phyloP scores from a whole-genome alignment of 1,284 basidiomycete species.

The Marasmius tenuissimus region DNA sequence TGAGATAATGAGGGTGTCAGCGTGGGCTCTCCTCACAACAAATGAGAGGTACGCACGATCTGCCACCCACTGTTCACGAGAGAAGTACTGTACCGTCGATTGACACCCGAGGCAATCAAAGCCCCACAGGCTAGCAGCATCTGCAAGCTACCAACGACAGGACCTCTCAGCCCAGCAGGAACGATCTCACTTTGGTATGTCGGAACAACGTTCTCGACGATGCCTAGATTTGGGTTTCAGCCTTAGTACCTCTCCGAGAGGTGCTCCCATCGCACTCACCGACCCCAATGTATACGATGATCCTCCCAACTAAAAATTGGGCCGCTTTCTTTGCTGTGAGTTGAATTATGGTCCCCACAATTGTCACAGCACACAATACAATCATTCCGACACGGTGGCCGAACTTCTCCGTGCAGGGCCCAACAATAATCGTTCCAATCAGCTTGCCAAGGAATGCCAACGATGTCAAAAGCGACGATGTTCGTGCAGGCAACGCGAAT shows the following conservation, averaged over 20 bases:
- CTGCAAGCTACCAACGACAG: constrained; percentile 10
- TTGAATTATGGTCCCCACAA: constrained; percentile 8
- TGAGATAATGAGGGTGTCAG: not conserved
- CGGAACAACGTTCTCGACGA: constrained; percentile 11
- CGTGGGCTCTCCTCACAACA: not conserved
- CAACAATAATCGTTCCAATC: constrained; percentile 10
- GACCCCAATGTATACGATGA: constrained; percentile 10
- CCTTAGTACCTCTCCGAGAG: not conserved
- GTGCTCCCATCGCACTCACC: not conserved
- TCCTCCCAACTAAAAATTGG: constrained; percentile 8
- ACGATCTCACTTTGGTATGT: constrained; percentile 13
- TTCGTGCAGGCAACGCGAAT: constrained; percentile 7
- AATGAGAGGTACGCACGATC: constrained; percentile 1
- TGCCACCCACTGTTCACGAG: constrained; percentile 9
- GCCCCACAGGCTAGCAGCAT: constrained; percentile 11
- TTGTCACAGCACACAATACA: constrained; percentile 5
- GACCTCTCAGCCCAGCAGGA: constrained; percentile 6
- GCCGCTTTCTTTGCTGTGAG: constrained; percentile 3
- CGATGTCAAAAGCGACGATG: constrained; percentile 9
- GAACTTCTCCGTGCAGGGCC: constrained; percentile 9
- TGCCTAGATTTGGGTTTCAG: not conserved
- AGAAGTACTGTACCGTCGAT: constrained; percentile 5
- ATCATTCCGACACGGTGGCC: constrained; percentile 8
- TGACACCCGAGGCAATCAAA: constrained; percentile 9
- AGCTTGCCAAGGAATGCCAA: constrained; percentile 10